Percentiles rank a stretch among this genome's conserved stretches.
Conservation (phyloP, 2,329 filamentous ascomycete genomes). For the Phialocephala sp. region DNA sequence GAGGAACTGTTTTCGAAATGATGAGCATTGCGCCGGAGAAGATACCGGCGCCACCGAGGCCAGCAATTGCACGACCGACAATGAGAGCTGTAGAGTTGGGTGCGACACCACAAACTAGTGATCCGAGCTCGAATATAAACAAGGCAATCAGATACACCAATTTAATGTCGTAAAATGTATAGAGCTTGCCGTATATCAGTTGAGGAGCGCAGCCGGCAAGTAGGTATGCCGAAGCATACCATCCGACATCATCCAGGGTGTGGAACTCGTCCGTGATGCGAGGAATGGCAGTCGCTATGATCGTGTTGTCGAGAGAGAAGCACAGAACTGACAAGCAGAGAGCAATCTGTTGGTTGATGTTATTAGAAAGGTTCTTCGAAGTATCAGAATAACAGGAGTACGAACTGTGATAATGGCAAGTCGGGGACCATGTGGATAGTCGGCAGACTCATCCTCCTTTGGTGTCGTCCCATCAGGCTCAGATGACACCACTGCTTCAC, state of each 20-base stretch:
- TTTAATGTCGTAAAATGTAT: conserved; percentile 30
- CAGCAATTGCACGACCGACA: conserved; percentile 49
- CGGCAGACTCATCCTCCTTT: too few species aligned
- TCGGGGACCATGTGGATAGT: too few species aligned
- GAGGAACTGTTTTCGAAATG: conserved; percentile 54
- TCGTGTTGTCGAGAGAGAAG: conserved; percentile 15
- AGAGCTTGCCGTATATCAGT: conserved; percentile 27
- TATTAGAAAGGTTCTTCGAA: too few species aligned
- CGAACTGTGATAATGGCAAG: too few species aligned
- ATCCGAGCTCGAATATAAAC: conserved; percentile 35
- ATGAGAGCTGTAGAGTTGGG: conserved; percentile 48
- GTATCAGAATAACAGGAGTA: too few species aligned
- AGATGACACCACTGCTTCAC: too few species aligned
- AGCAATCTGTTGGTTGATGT: neutral
- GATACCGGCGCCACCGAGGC: conserved; percentile 49
- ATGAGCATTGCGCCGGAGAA: conserved; percentile 44
- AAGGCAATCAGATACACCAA: conserved; percentile 27
- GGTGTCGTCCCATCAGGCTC: too few species aligned
- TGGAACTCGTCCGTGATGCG: conserved; percentile 45
- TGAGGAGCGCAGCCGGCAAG: conserved; percentile 38
- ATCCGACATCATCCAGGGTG: conserved; percentile 45
- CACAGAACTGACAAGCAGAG: neutral
- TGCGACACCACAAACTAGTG: conserved; percentile 37
- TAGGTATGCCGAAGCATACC: conserved; percentile 44
- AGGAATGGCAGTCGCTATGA: conserved; percentile 42